Evolutionary conservation across 1,284 basidiomycete genomes (phyloP).

Genomic region (Pseudozyma hubeiensis): DNA sequence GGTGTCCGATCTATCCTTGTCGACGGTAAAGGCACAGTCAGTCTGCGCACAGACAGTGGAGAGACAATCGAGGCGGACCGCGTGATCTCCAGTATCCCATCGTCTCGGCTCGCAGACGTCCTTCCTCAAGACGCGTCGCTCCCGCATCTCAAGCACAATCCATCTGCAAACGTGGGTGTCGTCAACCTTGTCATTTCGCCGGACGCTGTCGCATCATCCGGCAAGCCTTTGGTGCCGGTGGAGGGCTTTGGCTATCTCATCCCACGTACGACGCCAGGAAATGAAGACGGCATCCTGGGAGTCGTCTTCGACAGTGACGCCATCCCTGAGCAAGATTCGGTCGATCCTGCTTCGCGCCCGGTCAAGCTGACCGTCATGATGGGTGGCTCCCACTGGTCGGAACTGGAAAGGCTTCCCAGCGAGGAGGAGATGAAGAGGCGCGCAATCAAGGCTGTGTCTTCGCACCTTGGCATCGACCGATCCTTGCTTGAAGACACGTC

Average conservation of each 20-base stretch:
- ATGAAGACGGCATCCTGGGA: slow-evolving; percentile 69
- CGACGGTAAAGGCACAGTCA: slow-evolving; percentile 72
- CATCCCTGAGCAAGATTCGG: slow-evolving; percentile 63
- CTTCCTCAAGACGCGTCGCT: slow-evolving; percentile 65
- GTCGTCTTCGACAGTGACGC: slow-evolving; percentile 76
- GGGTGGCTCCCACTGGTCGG: slow-evolving; percentile 75
- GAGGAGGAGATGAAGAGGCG: slow-evolving; percentile 41
- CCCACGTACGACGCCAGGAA: slow-evolving; percentile 78
- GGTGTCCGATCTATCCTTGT: slow-evolving; percentile 69
- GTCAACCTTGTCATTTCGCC: slow-evolving; percentile 60
- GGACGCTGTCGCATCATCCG: slow-evolving; percentile 76
- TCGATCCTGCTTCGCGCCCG: slow-evolving; percentile 18
- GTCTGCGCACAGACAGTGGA: slow-evolving; percentile 14
- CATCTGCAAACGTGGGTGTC: slow-evolving; percentile 66
- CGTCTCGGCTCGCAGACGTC: slow-evolving; percentile 36
- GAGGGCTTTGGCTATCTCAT: slow-evolving; percentile 93
- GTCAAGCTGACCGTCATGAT: slow-evolving; percentile 90
- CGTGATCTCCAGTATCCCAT: slow-evolving; percentile 70
- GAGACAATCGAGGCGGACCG: slow-evolving; percentile 41
- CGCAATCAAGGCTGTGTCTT: slow-evolving; percentile 51
- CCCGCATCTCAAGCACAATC: slow-evolving; percentile 64
- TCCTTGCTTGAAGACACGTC: slow-evolving; percentile 25
- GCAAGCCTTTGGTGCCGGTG: slow-evolving; percentile 78
- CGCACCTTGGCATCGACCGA: slow-evolving; percentile 51
- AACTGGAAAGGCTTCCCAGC: slow-evolving; percentile 72